These are phyloP conservation scores for Oemleria cerasiformis DNA, from an alignment of 306 rosid species.

Conservation along the genomic window DNA sequence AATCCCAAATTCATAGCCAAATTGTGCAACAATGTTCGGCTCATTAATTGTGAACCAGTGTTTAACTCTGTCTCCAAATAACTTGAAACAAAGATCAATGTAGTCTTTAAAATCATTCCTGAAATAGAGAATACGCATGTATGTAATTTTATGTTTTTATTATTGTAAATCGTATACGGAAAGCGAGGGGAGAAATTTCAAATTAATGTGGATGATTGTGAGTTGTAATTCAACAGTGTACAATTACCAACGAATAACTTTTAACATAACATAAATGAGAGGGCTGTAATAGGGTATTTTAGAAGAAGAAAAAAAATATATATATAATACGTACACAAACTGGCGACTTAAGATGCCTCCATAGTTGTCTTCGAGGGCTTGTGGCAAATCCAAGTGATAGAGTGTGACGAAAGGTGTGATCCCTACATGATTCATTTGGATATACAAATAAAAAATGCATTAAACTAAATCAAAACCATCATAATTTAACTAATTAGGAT, in stretches of 20 bases:
- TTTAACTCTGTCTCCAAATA: constrained; percentile 54
- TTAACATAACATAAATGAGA: background rate
- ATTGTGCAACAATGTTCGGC: constrained; percentile 13
- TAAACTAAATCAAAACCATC: background rate
- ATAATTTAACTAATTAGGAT: no score
- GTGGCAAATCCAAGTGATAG: constrained; percentile 36
- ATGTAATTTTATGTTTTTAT: no score
- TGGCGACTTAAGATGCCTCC: constrained; percentile 32
- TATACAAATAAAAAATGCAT: background rate
- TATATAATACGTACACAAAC: constrained; percentile 32
- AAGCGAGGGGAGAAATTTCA: background rate
- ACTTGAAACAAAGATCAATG: constrained; percentile 43
- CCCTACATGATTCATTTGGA: constrained; percentile 17
- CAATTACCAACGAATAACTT: no score
- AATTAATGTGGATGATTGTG: no score
- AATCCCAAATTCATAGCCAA: constrained; percentile 42
- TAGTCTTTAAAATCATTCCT: constrained; percentile 11
- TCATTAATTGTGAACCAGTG: constrained; percentile 57
- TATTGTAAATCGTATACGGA: background rate
- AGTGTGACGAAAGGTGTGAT: constrained; percentile 39
- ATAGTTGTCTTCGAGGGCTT: constrained; percentile 34
- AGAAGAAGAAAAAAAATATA: background rate
- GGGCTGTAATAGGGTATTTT: background rate
- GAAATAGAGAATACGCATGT: background rate
- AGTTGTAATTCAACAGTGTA: no score